A percentile compares a stretch with the other conserved stretches of the same genome.
Evolutionary conservation across 345 rosid species (phyloP).

Genomic region (Populus nigra): DNA sequence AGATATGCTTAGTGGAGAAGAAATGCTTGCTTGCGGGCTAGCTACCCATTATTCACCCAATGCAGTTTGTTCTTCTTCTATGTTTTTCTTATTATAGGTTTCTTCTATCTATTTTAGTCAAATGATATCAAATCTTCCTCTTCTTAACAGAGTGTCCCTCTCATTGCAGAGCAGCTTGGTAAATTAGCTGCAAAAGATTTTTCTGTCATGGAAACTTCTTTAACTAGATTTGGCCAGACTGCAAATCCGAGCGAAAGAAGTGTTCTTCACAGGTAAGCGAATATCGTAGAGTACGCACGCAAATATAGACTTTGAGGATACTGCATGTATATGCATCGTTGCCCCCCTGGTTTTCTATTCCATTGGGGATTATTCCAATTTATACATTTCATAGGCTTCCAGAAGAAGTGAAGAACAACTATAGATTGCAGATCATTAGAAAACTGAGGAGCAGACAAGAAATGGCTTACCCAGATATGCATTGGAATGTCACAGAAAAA

Average conservation of each 20-base stretch:
- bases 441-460: no score
- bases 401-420: no score
- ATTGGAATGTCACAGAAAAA: no score
- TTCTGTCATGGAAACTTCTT: slow-evolving; percentile 2
- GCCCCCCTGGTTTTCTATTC: no score
- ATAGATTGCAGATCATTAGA: no score
- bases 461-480: no score
- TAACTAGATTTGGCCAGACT: neutral
- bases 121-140: neutral
- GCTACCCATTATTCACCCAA: slow-evolving; percentile 18
- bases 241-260: neutral
- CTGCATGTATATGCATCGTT: no score
- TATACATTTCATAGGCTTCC: no score
- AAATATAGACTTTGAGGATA: neutral
- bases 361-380: no score
- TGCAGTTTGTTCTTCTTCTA: neutral
- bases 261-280: slow-evolving; percentile 4
- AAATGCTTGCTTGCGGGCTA: slow-evolving; percentile 22
- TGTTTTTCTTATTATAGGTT: neutral
- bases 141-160: slow-evolving; percentile 7
- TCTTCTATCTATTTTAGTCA: neutral
- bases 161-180: slow-evolving; percentile 11
- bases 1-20: slow-evolving; percentile 5
- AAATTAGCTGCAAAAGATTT: neutral
- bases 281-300: neutral